Evolutionary conservation across 352 stramenopile species (phyloP), one percentile per base, ranked within the genome.

Genomic region (Pythium plurisporium): DNA sequence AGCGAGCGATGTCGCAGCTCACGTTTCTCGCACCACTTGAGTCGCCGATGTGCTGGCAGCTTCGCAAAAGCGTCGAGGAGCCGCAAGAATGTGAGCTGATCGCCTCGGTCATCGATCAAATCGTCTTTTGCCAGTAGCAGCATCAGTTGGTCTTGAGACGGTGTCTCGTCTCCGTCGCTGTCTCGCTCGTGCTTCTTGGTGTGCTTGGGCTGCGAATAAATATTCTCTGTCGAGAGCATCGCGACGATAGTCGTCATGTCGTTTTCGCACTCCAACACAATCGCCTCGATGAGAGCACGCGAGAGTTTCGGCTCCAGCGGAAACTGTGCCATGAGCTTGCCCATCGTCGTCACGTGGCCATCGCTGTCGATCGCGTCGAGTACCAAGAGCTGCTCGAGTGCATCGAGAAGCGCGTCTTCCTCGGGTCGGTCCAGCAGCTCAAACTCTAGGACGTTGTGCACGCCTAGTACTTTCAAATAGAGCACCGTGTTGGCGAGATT

Each of bases 401-500:
- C 86, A 41, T 93, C 76, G 26, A 90, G 57, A 9, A 94, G 61
- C 9, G 81, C 67, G 31, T 91, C 77, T 62, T 88, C 69, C 3
- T 83, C 75, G 1, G 83, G 83, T 12, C 76, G 73, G 42, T 94
- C 83, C 26, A 94, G 55, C 25, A 84, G 88, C 20, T 73, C 61
- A 45, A 94, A 94, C 2, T 63, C 64, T 11, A 94, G 45, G 17
- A 94, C 81, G 49, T 94, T 77, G 19, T 81, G 62, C 25, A 94
- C 75, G 8, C 84, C 81, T 8, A 94, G 62, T 0, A 87, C 49
- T 52, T 91, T 91, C 1, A 94, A 68, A 40, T 85, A 85, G 59
- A 99, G 78, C n/a, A 99, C 95, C 2, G 96, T 96, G 64, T 91
- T 98, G 41, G 79, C 86, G 56, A 99, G 67, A 47, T 97, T 95